These are phyloP conservation scores for Dioscorea dumetorum DNA, from an alignment of 106 monocot species.

Conservation along the genomic window DNA sequence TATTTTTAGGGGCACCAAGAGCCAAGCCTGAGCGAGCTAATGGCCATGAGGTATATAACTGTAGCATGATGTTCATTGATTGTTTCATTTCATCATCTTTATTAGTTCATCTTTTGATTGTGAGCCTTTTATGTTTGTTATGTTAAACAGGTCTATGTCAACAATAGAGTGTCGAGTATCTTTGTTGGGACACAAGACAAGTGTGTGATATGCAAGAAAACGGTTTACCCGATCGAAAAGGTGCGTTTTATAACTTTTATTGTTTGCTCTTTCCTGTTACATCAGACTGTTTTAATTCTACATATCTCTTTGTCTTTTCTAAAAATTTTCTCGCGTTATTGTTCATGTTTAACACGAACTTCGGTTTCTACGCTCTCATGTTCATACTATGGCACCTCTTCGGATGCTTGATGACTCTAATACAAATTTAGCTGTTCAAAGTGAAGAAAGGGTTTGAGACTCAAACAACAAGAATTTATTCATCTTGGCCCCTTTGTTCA, in stretches of 20 bases:
- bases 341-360: no score
- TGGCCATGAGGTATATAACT: slow-evolving; percentile 29
- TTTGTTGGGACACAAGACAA: slow-evolving; percentile 75
- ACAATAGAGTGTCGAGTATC: slow-evolving; percentile 33
- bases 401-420: no score
- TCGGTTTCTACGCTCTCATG: no score
- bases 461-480: no score
- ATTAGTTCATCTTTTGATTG: background rate
- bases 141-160: slow-evolving; percentile 17
- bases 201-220: slow-evolving; percentile 57
- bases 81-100: background rate
- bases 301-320: no score
- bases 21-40: slow-evolving; percentile 25
- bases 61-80: background rate
- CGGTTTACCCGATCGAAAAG: slow-evolving; percentile 74
- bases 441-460: no score
- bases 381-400: no score
- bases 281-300: background rate
- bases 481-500: no score
- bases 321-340: no score
- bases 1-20: slow-evolving; percentile 28
- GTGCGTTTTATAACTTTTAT: slow-evolving; percentile 15
- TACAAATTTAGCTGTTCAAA: no score
- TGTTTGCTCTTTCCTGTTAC: background rate
- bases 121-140: background rate